Base-by-base conservation (phyloP, 169 alveolate species). In the Cryptosporidium canis region DNA sequence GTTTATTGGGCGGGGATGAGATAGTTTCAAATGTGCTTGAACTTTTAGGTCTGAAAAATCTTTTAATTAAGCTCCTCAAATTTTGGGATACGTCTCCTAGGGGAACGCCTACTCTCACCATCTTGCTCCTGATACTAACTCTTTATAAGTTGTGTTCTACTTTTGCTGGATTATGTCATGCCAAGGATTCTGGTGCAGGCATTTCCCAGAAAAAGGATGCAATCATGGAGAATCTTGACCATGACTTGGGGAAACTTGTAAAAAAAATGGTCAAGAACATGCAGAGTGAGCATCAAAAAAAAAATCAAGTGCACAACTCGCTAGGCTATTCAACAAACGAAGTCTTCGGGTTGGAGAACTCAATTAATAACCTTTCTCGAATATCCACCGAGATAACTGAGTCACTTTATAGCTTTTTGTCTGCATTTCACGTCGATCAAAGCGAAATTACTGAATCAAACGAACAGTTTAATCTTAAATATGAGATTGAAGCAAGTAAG, bases 41-140 rank as follows among this genome's bases (percentile, higher is more conserved):
- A 35, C n/a, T 61, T 2, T 61, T 61, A 11, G 68, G 68, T 35
- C 6, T 43, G n/a, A 18, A 47, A 39, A 44, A 66, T 21, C 16
- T 47, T 21, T 41, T 67, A 21, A 47, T 16, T 33, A 51, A 43
- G 16, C 24, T 44, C 0, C 18, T 67, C 3, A n/a, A 24, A 24
- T 67, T 67, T 47, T 67, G 66, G 83, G 44, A 27, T 45, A 18
- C 43, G 11, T 67, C 83, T 67, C 83, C 83, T 29, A 18, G 39
- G 8, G 83, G 83, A 45, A 67, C 83, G 21, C 83, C 83, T 47
- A 67, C 83, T 43, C 63, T 67, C 47, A 67, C 83, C 0, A 31
- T 67, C 21, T 14, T 67, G 83, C 29, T 67, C 39, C 33, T 67
- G 1, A 0, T 14, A 21, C 31, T 67, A 5, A 35, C 61, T 29